These are phyloP conservation scores for Suillus ampliporus DNA, from an alignment of 768 basidiomycete genomes.

Conservation along the genomic window DNA sequence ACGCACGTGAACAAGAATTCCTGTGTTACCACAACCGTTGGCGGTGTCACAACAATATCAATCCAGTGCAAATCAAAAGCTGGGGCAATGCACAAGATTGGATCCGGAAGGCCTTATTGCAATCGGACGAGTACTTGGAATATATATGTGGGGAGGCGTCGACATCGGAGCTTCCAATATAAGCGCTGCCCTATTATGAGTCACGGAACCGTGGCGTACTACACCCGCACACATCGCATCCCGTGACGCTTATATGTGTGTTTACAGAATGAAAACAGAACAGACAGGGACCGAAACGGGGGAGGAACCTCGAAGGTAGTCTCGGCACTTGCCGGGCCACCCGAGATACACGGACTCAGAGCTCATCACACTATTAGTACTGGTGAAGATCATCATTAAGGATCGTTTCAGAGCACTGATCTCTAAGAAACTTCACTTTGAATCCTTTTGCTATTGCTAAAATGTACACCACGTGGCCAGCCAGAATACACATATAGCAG, in stretches of 20 bases:
- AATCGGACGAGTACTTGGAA: background rate
- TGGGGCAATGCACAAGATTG: background rate
- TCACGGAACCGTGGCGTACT: background rate
- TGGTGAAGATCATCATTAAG: too few species aligned
- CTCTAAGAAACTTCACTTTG: too few species aligned
- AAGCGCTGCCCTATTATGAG: background rate
- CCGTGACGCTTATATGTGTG: background rate
- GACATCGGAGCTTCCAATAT: too few species aligned
- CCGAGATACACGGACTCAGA: too few species aligned
- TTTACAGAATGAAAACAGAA: too few species aligned
- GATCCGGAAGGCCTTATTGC: background rate
- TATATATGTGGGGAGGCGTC: background rate
- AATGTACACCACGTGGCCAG: too few species aligned
- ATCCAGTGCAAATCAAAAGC: background rate
- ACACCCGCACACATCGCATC: background rate
- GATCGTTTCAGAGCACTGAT: too few species aligned
- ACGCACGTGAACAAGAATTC: background rate
- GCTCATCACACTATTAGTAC: too few species aligned
- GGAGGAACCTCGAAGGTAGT: too few species aligned
- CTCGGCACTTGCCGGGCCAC: too few species aligned
- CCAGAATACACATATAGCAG: too few species aligned
- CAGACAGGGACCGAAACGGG: background rate
- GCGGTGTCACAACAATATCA: background rate
- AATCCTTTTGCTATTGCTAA: too few species aligned
- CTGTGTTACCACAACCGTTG: background rate